Conservation (phyloP, 108 stramenopile species). For the Cyclotella atomus region DNA sequence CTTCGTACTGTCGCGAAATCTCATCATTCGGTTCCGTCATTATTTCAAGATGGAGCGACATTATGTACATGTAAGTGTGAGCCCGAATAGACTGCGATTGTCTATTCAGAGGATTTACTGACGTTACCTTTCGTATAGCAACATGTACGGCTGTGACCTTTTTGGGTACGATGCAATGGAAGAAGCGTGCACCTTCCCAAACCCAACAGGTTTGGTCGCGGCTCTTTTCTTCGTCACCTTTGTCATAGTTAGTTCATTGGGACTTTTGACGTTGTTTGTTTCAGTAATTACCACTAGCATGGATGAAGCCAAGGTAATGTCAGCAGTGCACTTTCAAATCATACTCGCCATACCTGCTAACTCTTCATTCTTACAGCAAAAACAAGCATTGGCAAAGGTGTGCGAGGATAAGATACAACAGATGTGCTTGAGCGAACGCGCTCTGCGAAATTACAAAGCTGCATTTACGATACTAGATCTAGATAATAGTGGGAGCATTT, state of each 20-base stretch:
- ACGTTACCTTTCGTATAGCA: not conserved
- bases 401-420: not conserved
- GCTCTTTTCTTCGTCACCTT: conserved; percentile 34
- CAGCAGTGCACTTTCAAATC: no score
- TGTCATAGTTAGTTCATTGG: conserved; percentile 24
- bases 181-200: conserved; percentile 32
- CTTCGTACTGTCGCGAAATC: not conserved
- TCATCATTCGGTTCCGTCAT: not conserved
- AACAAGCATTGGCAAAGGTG: not conserved
- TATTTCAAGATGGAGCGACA: conserved; percentile 1
- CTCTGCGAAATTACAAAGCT: conserved; percentile 13
- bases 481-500: conserved; percentile 38
- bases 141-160: conserved; percentile 37
- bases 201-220: not conserved
- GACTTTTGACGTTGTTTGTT: not conserved
- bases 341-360: no score
- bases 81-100: not conserved
- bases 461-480: conserved; percentile 42
- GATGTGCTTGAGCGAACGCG: conserved; percentile 13
- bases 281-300: not conserved
- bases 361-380: not conserved
- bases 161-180: conserved; percentile 24
- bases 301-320: not conserved
- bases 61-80: conserved; percentile 26
- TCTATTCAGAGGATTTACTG: not conserved